Percentiles rank a stretch among this genome's conserved stretches.
phyloP scores from a whole-genome alignment of 2,329 filamentous ascomycete genomes.

The Trichoderma aggressivum region DNA sequence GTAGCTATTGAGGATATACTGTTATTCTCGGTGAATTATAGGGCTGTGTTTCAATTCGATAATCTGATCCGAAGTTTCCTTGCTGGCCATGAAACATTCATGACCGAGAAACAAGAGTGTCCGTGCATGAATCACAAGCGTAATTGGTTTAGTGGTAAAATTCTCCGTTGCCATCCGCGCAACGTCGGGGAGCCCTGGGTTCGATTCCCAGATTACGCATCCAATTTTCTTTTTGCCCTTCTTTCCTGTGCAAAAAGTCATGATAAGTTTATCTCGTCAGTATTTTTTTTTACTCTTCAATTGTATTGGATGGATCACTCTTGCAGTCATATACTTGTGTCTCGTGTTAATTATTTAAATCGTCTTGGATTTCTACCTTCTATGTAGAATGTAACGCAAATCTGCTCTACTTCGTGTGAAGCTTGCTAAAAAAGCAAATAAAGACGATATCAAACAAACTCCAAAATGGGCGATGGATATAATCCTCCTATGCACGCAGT shows the following conservation, averaged over 20 bases:
- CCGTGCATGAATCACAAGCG: conserved; percentile 13
- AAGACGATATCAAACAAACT: background rate
- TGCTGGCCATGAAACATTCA: background rate
- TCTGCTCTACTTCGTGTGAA: background rate
- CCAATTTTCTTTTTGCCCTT: background rate
- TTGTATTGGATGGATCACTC: background rate
- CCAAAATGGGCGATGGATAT: background rate
- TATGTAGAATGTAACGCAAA: background rate
- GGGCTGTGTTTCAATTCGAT: background rate
- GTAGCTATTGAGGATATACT: no score
- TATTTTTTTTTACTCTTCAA: background rate
- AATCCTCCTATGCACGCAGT: background rate
- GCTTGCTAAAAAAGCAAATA: background rate
- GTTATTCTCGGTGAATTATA: background rate
- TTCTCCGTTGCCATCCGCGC: conserved; percentile 31
- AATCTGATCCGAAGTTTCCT: background rate
- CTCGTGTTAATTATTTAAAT: background rate
- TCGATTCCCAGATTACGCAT: conserved; percentile 35
- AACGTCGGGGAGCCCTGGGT: conserved; percentile 34
- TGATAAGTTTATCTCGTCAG: background rate
- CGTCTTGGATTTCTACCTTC: background rate
- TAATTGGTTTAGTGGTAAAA: conserved; percentile 30
- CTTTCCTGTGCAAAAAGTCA: background rate
- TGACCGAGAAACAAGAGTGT: rapidly evolving
- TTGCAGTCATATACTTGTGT: background rate